Conservation (phyloP, 2,329 filamentous ascomycete genomes). For the Stenocarpella maydis region DNA sequence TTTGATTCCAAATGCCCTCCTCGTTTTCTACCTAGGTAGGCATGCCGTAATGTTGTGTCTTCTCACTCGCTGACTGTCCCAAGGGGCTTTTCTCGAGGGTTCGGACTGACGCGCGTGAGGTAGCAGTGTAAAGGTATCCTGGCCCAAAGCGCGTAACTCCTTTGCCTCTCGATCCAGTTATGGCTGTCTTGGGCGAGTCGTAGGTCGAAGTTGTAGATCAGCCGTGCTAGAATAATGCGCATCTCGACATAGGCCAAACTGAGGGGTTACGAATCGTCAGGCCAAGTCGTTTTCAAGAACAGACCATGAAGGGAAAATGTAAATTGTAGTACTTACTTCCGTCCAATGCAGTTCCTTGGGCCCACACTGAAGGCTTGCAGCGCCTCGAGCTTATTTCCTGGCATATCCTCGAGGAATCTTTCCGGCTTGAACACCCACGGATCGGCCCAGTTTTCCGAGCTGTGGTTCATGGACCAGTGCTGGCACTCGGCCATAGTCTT, state of each 20-base stretch:
- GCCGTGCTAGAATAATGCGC: constrained; percentile 44
- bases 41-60: not conserved
- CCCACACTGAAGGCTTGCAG: constrained; percentile 42
- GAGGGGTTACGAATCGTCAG: not conserved
- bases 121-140: constrained; percentile 42
- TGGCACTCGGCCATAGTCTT: constrained; percentile 45
- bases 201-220: constrained; percentile 48
- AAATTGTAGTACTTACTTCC: constrained; percentile 35
- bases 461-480: constrained; percentile 44
- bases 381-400: constrained; percentile 22
- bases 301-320: no score
- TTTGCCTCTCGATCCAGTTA: constrained; percentile 41
- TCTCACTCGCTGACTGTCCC: not conserved
- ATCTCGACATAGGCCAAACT: constrained; percentile 47
- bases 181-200: constrained; percentile 39
- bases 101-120: constrained; percentile 32
- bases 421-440: constrained; percentile 47
- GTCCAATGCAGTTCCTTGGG: constrained; percentile 45
- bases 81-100: not conserved
- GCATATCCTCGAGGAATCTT: constrained; percentile 41
- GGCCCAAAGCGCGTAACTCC: constrained; percentile 42
- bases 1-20: not conserved
- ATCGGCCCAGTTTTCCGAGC: constrained; percentile 43
- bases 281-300: not conserved
- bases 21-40: no score